Evolutionary conservation across 2,329 filamentous ascomycete species (phyloP).

Genomic region (Lizonia empirigonia): DNA sequence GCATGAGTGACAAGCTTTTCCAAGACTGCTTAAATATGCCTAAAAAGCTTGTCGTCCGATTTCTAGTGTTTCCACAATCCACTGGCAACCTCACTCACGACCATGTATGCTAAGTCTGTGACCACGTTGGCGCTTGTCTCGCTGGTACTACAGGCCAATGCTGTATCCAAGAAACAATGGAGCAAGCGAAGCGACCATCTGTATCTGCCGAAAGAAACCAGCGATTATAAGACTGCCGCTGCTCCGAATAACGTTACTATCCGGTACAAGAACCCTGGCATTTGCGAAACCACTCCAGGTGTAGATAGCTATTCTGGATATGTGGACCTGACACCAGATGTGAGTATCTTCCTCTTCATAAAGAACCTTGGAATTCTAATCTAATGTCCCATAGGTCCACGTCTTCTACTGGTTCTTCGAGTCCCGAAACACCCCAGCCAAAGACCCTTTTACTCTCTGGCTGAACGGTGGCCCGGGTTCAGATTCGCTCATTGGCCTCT

Average conservation of each 20-base stretch:
- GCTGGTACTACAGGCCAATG: slow-evolving; percentile 20
- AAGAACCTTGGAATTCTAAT: neutral
- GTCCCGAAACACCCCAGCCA: slow-evolving; percentile 53
- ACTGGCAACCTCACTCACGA: neutral
- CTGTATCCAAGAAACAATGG: slow-evolving; percentile 29
- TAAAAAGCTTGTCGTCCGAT: slow-evolving; percentile 19
- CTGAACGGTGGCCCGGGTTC: slow-evolving; percentile 60
- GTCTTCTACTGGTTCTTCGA: slow-evolving; percentile 60
- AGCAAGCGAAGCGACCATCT: slow-evolving; percentile 25
- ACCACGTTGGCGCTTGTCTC: slow-evolving; percentile 21
- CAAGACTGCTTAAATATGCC: slow-evolving; percentile 20
- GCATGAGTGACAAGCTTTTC: slow-evolving; percentile 19
- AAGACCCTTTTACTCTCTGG: slow-evolving; percentile 58
- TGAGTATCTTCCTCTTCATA: slow-evolving; percentile 1
- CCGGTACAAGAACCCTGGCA: slow-evolving; percentile 59
- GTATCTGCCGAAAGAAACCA: slow-evolving; percentile 48
- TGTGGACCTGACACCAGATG: slow-evolving; percentile 44
- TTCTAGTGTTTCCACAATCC: neutral
- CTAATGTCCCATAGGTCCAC: slow-evolving; percentile 29
- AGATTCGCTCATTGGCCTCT: slow-evolving; percentile 60
- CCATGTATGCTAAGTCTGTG: slow-evolving; percentile 23
- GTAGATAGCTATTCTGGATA: slow-evolving; percentile 56
- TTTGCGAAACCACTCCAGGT: slow-evolving; percentile 60
- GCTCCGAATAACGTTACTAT: slow-evolving; percentile 54
- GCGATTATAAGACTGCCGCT: slow-evolving; percentile 53